Conservation (phyloP, 352 stramenopile genomes). For the Globisporangium nodosum region DNA sequence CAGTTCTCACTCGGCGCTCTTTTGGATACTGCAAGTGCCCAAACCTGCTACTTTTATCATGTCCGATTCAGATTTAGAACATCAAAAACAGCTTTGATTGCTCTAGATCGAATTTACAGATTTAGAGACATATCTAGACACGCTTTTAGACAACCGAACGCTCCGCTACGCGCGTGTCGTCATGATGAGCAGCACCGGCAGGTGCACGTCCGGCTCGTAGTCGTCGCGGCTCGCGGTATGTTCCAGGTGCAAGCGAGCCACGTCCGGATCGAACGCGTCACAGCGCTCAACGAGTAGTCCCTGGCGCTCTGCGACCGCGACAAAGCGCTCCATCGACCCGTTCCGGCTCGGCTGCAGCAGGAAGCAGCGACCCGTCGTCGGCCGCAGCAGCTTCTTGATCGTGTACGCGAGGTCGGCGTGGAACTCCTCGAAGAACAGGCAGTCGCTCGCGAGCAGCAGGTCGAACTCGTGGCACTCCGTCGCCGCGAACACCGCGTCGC, state of each 20-base stretch:
- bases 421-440: constrained; percentile 86
- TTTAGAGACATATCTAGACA: neutral
- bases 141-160: no score
- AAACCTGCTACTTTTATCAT: neutral
- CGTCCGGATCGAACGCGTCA: constrained; percentile 35
- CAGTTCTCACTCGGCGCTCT: constrained; percentile 1
- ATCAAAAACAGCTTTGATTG: neutral
- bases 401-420: constrained; percentile 69
- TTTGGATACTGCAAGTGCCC: neutral
- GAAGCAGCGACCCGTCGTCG: constrained; percentile 39
- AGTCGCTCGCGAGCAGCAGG: constrained; percentile 79
- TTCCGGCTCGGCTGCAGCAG: constrained; percentile 71
- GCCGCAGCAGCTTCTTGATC: constrained; percentile 50
- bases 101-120: neutral
- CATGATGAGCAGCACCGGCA: constrained; percentile 53
- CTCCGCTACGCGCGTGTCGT: neutral
- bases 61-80: neutral
- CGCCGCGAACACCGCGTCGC: constrained; percentile 19
- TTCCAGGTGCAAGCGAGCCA: constrained; percentile 26
- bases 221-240: constrained; percentile 31
- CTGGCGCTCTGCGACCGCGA: constrained; percentile 28
- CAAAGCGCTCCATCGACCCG: constrained; percentile 77
- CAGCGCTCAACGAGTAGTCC: constrained; percentile 30
- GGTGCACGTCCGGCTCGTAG: constrained; percentile 71
- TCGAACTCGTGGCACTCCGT: constrained; percentile 56